These are phyloP conservation scores for Backusella liffmaniae DNA, from an alignment of 192 early-diverging fungal species.

Conservation along the genomic window DNA sequence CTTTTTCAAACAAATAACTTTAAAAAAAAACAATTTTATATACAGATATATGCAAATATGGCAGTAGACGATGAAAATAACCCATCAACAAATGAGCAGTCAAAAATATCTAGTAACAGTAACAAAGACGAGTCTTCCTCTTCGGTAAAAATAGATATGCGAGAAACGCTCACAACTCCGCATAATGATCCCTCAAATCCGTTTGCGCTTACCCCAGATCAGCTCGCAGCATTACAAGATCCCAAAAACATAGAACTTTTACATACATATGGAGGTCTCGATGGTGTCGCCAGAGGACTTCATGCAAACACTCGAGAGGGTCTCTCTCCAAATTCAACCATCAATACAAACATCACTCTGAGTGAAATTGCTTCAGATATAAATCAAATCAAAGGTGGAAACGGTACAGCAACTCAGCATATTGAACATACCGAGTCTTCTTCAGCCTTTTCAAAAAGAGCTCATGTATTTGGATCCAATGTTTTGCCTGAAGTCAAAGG, in stretches of 20 bases:
- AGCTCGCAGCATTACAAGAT: constrained; percentile 53
- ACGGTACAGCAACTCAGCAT: background rate
- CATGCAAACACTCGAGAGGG: constrained; percentile 46
- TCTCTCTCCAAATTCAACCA: constrained; percentile 35
- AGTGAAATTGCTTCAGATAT: constrained; percentile 13
- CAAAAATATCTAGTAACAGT: background rate
- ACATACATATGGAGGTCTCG: constrained; percentile 42
- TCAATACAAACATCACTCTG: constrained; percentile 35
- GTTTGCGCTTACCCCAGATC: constrained; percentile 52
- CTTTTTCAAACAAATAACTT: background rate
- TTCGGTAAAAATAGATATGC: constrained; percentile 19
- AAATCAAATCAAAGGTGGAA: background rate
- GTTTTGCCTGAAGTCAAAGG: constrained; percentile 65
- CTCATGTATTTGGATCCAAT: constrained; percentile 65
- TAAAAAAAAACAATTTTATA: constrained; percentile 2
- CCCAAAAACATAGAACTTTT: constrained; percentile 53
- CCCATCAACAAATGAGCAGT: background rate
- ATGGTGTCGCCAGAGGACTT: constrained; percentile 52
- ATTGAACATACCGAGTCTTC: background rate
- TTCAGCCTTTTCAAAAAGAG: constrained; percentile 47
- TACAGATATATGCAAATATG: background rate
- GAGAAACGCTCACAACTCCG: constrained; percentile 20
- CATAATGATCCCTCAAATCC: constrained; percentile 44
- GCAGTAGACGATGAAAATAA: background rate
- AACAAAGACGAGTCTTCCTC: background rate